Evolutionary conservation across 208 protist species (phyloP), one percentile per base, ranked within the genome.

Genomic region (Leishmania martiniquensis): DNA sequence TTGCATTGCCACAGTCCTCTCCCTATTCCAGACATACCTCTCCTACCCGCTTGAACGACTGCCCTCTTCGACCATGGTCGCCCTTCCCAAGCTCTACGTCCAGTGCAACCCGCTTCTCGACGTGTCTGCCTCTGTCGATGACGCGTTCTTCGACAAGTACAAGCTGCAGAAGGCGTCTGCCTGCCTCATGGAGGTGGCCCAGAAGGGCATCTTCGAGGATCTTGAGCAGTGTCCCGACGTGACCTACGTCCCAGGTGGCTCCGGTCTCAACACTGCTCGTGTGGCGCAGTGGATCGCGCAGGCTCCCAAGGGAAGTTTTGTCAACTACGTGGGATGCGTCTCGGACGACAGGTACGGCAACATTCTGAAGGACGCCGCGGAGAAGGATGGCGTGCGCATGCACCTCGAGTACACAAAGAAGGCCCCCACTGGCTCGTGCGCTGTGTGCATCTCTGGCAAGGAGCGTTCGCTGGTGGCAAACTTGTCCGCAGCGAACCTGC

Each of bases 41-140:
- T 39, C 74, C 60, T 34, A 42, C 17, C 51, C 65, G 22, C 25
- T 51, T 63, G 3, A 0, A n/a, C 73, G 25, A 29, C 47, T 70
- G 47, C 42, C 44, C 15, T 29, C 44, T 22, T 68, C 25, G 0
- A 70, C 66, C 25, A 84, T 89, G 80, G 32, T 72, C 39, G 44
- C 77, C 7, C 75, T 77, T 44, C 78, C 44, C 20, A 85, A 85
- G 72, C 72, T 95, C 45, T 96, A 95, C 77, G 76, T 96, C 37
- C 91, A 96, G 74, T 99, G 99, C 85, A 99, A 99, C 89, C 99
- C 99, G 34, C 93, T 99, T 68, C 95, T 99, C 39, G 99, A 99
- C 87, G 98, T 99, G 82, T 99, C 96, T 10, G 98, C 98, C 25
- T 22, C 89, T 17, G 99, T 99, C 59, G 80, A 91, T 72, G 89